These are phyloP conservation scores for Solanum dulcamara DNA, from an alignment of 257 asterid genomes.

Conservation along the genomic window DNA sequence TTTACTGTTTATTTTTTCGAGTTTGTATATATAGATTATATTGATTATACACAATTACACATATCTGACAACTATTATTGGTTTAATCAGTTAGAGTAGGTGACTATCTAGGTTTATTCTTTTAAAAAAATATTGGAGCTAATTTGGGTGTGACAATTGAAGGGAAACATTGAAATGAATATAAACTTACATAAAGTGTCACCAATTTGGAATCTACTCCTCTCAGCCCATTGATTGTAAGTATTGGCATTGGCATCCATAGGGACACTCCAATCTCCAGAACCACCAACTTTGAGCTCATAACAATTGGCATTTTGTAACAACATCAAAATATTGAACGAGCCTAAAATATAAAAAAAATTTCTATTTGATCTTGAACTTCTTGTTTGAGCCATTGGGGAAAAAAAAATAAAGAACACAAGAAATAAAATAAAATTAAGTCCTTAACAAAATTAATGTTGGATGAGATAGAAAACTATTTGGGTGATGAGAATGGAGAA, in stretches of 20 bases:
- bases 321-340: conserved; percentile 23
- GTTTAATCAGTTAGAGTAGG: too few species aligned
- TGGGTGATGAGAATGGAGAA: neutral
- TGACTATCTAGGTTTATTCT: too few species aligned
- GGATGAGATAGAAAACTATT: neutral
- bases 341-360: conserved; percentile 7
- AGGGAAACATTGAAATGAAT: neutral
- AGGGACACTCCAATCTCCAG: conserved; percentile 56
- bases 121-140: too few species aligned
- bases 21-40: neutral
- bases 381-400: conserved; percentile 31
- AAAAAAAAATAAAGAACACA: neutral
- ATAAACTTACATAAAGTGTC: conserved; percentile 20
- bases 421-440: too few species aligned
- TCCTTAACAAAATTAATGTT: neutral
- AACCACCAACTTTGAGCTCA: conserved; percentile 62
- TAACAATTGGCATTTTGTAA: conserved; percentile 29
- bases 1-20: neutral
- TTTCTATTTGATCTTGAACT: neutral
- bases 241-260: conserved; percentile 31
- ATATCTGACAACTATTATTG: too few species aligned
- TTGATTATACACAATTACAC: too few species aligned
- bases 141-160: too few species aligned
- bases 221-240: conserved; percentile 27
- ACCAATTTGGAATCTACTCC: conserved; percentile 22